phyloP scores from a whole-genome alignment of 208 protist genomes.

The Leishmania amazonensis region DNA sequence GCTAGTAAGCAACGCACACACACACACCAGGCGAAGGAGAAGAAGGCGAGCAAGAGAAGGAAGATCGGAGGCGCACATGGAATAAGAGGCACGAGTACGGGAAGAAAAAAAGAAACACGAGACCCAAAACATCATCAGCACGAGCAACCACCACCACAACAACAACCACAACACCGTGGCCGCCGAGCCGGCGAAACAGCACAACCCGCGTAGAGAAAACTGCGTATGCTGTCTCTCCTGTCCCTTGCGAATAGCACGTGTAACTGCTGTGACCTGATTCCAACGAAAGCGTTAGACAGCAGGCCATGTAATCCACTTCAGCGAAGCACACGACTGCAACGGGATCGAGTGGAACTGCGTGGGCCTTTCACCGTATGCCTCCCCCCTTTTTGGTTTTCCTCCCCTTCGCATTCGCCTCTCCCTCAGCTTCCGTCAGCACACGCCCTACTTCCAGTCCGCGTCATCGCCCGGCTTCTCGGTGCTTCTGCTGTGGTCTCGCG shows the following conservation, averaged over 20 bases:
- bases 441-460: slow-evolving; percentile 8
- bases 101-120: not conserved
- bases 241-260: not conserved
- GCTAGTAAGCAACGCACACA: not conserved
- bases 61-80: not conserved
- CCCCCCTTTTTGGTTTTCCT: not conserved
- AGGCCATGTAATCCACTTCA: not conserved
- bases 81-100: not conserved
- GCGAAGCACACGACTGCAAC: not conserved
- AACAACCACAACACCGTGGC: not conserved
- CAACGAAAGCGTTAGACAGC: not conserved
- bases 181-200: not conserved
- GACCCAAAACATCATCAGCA: not conserved
- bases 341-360: not conserved
- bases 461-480: slow-evolving; percentile 6
- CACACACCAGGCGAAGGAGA: not conserved
- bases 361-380: not conserved
- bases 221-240: not conserved
- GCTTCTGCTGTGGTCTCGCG: not conserved
- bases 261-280: not conserved
- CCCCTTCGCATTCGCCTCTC: not conserved
- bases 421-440: not conserved
- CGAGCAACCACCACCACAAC: too few relatives aligned
- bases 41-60: not conserved
- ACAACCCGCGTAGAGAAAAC: not conserved